Evolutionary conservation across 345 rosid genomes (phyloP).

Genomic region (Rhizophora apiculata): DNA sequence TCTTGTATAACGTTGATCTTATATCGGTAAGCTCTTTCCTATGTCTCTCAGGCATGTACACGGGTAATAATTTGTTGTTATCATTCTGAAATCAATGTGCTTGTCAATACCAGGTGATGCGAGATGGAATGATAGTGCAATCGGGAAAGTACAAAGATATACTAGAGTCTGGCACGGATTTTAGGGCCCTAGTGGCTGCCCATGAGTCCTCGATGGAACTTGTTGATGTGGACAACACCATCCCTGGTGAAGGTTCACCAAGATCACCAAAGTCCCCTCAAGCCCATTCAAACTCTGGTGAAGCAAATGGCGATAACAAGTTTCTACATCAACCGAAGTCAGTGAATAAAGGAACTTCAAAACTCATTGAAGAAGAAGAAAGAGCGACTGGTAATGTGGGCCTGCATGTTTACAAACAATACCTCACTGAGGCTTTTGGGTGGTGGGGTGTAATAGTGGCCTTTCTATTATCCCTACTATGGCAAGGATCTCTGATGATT

Average conservation of each 20-base stretch:
- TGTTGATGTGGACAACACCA: conserved; percentile 52
- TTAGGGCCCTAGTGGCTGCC: conserved; percentile 74
- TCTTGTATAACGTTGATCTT: conserved; percentile 79
- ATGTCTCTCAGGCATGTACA: background rate
- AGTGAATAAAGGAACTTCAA: conserved; percentile 47
- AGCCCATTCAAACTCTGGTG: conserved; percentile 33
- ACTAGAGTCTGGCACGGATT: conserved; percentile 59
- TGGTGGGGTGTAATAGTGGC: conserved; percentile 78
- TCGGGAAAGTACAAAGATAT: conserved; percentile 74
- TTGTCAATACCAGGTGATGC: conserved; percentile 61
- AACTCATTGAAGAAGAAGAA: conserved; percentile 84
- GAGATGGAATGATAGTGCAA: conserved; percentile 81
- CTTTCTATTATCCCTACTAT: conserved; percentile 52
- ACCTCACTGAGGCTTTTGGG: conserved; percentile 82
- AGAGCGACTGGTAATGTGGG: conserved; percentile 79
- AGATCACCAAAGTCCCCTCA: conserved; percentile 32
- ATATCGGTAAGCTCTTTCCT: conserved; percentile 43
- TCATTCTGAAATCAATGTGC: background rate
- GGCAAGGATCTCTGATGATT: conserved; percentile 84
- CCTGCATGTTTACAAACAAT: conserved; percentile 62
- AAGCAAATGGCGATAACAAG: conserved; percentile 49
- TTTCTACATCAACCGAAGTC: conserved; percentile 37
- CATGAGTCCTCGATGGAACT: conserved; percentile 85
- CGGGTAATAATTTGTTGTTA: background rate
- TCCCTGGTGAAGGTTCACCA: conserved; percentile 35